phyloP scores from a whole-genome alignment of 2,329 filamentous ascomycete species.

The Dactylellina drechsleri region DNA sequence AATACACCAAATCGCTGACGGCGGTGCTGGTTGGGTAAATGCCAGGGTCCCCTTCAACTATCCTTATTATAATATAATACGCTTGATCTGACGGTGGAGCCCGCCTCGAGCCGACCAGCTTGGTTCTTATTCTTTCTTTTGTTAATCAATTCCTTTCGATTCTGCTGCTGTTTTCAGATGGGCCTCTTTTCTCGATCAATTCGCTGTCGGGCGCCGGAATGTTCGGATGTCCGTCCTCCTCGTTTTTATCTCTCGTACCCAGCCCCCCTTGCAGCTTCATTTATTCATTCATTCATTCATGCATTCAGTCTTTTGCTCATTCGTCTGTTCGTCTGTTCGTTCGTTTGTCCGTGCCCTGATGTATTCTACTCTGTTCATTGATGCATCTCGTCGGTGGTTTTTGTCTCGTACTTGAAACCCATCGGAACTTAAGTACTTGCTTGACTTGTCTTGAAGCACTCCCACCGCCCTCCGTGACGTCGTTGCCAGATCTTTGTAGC shows the following conservation, averaged over 20 bases:
- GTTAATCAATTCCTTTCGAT: constrained; percentile 1
- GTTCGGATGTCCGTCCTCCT: constrained; percentile 37
- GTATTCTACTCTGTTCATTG: neutral
- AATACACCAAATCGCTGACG: no score
- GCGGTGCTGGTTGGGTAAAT: no score
- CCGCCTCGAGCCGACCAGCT: constrained; percentile 8
- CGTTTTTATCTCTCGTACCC: neutral
- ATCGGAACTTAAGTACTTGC: no score
- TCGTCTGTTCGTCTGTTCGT: neutral
- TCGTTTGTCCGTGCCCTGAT: neutral
- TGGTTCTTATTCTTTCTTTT: neutral
- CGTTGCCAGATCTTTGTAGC: neutral
- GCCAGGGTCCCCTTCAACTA: no score
- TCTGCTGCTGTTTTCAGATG: neutral
- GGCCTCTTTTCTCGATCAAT: neutral
- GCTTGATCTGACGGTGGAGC: constrained; percentile 7
- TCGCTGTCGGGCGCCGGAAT: constrained; percentile 49
- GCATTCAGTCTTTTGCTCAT: neutral
- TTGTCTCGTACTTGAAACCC: no score
- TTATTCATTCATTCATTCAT: constrained; percentile 2
- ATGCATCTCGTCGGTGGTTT: neutral
- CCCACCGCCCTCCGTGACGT: neutral
- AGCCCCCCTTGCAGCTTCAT: constrained; percentile 9
- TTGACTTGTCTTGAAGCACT: neutral
- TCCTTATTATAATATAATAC: neutral